Evolutionary conservation across 768 basidiomycete genomes (phyloP), one percentile per base, ranked within the genome.

Genomic region (Cubamyces lactineus): DNA sequence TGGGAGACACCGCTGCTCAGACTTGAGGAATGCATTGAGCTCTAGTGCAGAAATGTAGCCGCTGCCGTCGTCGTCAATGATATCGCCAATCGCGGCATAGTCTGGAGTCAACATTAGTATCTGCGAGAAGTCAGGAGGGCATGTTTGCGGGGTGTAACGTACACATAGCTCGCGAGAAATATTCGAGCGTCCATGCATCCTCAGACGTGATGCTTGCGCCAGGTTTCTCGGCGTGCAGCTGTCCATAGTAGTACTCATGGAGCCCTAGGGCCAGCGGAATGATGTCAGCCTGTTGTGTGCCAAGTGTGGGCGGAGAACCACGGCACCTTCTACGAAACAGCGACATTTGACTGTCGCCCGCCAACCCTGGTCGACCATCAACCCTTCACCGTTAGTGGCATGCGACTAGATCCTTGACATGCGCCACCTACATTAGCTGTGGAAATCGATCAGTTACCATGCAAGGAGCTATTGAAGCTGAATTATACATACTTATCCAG

Each of bases 31-130:
- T 19, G 48, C 21, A 57, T 63, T 59, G n/a, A 63, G 23, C 26
- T 63, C 62, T 21, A 52, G 51, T 1, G 52, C 57, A 9, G 56
- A 53, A 19, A 63, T 43, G 57, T 58, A 53, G 7, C 57, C 62
- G 17, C 62, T 63, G n/a, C 57, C 62, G 24, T 63, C 62, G 7
- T 53, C 52, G 34, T 63, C 62, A 2, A 63, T 24, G 4, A 58
- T 41, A 38, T 63, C 62, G 7, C 57, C 62, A 38, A 63, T 59
- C 9, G 62, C 57, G n/a, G 62, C 58, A 26, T 59, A 46, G 43
- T 58, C 62, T 63, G 17, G 34, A 28, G 28, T 28, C 9, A 34
- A 11, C 1, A 11, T 24, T 5, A 17, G 21, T 43, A 19, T 11
- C 19, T 23, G 4, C 12, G 23, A 13, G 5, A 3, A 3, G 17